Conservation (phyloP, 345 rosid species). For the Melaleuca quinquenervia region DNA sequence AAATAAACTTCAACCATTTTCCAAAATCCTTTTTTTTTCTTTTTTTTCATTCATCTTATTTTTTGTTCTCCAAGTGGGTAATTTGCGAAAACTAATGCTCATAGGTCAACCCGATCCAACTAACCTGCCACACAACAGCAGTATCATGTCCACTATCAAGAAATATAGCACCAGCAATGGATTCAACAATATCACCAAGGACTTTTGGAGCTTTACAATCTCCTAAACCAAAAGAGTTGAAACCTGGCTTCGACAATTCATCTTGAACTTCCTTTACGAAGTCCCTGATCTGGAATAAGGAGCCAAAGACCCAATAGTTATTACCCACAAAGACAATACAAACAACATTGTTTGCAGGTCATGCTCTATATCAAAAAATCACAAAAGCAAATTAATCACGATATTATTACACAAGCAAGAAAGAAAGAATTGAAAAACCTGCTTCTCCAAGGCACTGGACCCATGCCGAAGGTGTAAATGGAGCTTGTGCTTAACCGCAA, state of each 20-base stretch:
- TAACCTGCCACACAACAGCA: slow-evolving; percentile 81
- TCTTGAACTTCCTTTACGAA: slow-evolving; percentile 84
- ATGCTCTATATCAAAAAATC: background rate
- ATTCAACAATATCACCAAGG: slow-evolving; percentile 94
- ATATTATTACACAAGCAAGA: background rate
- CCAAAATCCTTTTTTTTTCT: too few relatives aligned
- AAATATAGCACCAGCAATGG: slow-evolving; percentile 96
- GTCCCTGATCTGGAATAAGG: slow-evolving; percentile 63
- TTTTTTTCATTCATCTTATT: background rate
- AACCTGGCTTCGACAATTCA: slow-evolving; percentile 75
- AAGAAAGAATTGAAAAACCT: slow-evolving; percentile 37
- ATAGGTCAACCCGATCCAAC: slow-evolving; percentile 2
- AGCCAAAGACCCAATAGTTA: background rate
- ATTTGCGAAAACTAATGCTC: background rate
- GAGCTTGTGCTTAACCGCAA: slow-evolving; percentile 90
- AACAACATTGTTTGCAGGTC: background rate
- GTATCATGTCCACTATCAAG: slow-evolving; percentile 79
- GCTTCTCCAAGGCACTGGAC: slow-evolving; percentile 94
- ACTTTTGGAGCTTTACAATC: slow-evolving; percentile 99
- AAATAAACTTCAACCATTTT: background rate
- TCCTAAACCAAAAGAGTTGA: slow-evolving; percentile 94
- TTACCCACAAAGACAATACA: background rate
- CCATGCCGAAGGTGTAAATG: slow-evolving; percentile 91
- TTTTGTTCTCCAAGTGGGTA: background rate
- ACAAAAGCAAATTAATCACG: background rate